These are phyloP conservation scores for Agroathelia rolfsii DNA, from an alignment of 1,284 basidiomycete genomes.

Conservation along the genomic window DNA sequence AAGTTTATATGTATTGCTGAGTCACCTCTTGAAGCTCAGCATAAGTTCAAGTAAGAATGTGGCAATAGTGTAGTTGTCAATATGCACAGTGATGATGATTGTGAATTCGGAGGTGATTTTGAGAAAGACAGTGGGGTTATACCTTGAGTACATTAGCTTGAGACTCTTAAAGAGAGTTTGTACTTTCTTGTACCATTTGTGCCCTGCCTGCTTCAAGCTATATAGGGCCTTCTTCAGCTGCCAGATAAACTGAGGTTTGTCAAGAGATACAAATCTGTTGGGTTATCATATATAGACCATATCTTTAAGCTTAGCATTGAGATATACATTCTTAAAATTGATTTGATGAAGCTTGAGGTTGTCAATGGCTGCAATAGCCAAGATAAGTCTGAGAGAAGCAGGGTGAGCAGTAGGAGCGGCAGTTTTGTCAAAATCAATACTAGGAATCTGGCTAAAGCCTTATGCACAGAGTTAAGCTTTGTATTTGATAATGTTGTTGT, in stretches of 20 bases:
- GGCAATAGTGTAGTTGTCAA: conserved; percentile 22
- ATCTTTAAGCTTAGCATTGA: conserved; percentile 16
- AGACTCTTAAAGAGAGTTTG: conserved; percentile 8
- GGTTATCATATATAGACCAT: conserved; percentile 19
- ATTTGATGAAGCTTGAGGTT: conserved; percentile 18
- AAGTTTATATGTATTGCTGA: conserved; percentile 18
- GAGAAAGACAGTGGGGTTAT: conserved; percentile 19
- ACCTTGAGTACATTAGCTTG: conserved; percentile 10
- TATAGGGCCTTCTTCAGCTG: conserved; percentile 16
- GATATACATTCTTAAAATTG: conserved; percentile 20
- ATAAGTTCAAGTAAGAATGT: conserved; percentile 9
- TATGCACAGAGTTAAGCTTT: conserved; percentile 31
- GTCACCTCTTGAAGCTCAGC: conserved; percentile 9
- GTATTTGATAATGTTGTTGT: conserved; percentile 19
- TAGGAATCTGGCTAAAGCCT: conserved; percentile 28
- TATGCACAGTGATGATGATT: conserved; percentile 20
- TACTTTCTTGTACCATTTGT: conserved; percentile 17
- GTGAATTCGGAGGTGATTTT: conserved; percentile 12
- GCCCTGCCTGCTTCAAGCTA: conserved; percentile 21
- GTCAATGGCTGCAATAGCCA: conserved; percentile 18
- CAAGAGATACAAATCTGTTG: conserved; percentile 14
- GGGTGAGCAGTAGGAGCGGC: conserved; percentile 23
- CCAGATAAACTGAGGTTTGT: conserved; percentile 13
- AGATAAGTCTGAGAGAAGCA: conserved; percentile 17
- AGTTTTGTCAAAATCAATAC: conserved; percentile 30